Base-by-base conservation (phyloP, 768 basidiomycete genomes). In the Macrocybe gigantea region DNA sequence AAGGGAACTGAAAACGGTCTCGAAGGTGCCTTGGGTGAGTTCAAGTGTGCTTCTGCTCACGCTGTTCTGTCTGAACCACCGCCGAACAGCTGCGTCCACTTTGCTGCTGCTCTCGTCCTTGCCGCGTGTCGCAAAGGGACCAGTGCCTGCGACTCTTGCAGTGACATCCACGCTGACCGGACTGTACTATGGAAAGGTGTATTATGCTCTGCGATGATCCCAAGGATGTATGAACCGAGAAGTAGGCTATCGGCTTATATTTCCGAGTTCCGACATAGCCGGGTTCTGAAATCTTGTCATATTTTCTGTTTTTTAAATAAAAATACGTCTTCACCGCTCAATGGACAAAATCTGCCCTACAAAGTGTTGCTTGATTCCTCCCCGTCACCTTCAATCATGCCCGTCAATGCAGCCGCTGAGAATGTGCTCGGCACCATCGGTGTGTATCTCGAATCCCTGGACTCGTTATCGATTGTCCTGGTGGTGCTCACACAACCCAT, bases 1-100 rank as follows among this genome's bases (percentile, higher is more conserved):
- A 87, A 77, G 59, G 85, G 87, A 34, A 77, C 79, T 9, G 59
- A 78, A 2, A 82, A 86, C 53, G 87, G 90, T n/a, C 65, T 90
- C 46, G 85, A 92, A 60, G 79, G 74, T 31, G 90, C 89, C 35
- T 72, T 91, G 10, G 89, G 90, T 83, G 60, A 59, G 76, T 57
- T n/a, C 30, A 32, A 8, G 22, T 22, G 22, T 22, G 22, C 22
- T 22, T 32, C 38, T 38, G 8, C 39, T 46, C 39, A 33, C 49
- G 22, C 5, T 12, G 9, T 37, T 35, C 11, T 2, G 43, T 31
- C 35, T 8, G 5, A 53, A 44, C 1, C 48, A 48, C 33, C 42
- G 37, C 13, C 31, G 6, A 22, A n/a, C 52, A 89, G 88, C 83
- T 58, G 88, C 89, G 2, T 90, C 88, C 42, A 82, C 83, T 8